phyloP scores from a whole-genome alignment of 2,329 filamentous ascomycete genomes.

The Sporothrix phasma region DNA sequence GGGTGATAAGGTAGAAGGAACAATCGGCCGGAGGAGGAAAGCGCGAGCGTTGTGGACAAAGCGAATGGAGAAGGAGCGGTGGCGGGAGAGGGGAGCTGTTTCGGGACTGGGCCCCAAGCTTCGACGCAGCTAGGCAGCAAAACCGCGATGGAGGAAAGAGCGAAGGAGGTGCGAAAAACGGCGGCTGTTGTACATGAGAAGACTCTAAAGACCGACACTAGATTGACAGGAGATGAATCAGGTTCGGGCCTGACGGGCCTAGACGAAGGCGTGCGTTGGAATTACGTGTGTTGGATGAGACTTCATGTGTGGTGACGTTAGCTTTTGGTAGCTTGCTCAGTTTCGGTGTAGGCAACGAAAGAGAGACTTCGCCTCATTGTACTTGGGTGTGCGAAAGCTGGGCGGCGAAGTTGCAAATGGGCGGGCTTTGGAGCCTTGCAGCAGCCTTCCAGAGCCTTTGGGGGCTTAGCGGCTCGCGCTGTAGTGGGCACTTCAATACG shows the following conservation, averaged over 20 bases:
- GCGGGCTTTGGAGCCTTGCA: not conserved
- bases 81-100: not conserved
- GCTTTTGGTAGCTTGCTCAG: not conserved
- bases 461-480: not conserved
- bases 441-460: not conserved
- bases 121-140: not conserved
- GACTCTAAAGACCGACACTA: not conserved
- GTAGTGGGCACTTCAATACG: not conserved
- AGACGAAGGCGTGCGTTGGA: not conserved
- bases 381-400: not conserved
- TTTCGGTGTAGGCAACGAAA: not conserved
- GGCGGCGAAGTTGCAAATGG: not conserved
- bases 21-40: not conserved
- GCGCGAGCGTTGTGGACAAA: not conserved
- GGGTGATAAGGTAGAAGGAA: not conserved
- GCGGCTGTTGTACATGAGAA: not conserved
- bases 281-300: not conserved
- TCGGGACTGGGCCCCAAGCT: not conserved
- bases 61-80: not conserved
- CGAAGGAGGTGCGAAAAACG: not conserved
- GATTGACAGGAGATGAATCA: too few relatives aligned
- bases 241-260: not conserved
- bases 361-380: not conserved
- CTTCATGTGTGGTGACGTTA: constrained; percentile 2
- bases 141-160: not conserved